Base-by-base conservation (phyloP, 208 protist genomes). In the Porcisia hertigi region DNA sequence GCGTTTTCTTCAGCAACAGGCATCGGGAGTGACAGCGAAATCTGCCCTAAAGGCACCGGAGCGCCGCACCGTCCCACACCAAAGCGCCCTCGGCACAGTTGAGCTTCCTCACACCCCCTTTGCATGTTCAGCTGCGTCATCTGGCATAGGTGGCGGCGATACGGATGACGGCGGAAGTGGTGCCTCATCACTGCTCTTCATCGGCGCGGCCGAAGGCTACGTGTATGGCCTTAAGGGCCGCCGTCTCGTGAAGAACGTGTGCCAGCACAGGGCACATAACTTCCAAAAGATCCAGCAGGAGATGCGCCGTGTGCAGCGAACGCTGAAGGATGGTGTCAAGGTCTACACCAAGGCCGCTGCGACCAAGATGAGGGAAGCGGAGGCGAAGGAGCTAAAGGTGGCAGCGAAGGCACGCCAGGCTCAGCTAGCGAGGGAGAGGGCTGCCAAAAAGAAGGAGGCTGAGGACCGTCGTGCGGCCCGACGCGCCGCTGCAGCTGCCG, bases 151-250 rank as follows among this genome's bases (percentile, higher is more conserved):
- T 62, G 77, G 76, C 9, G 74, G 75, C 34, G 82, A 73, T 30
- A 12, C 34, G 7, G 76, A 79, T 25, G 71, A 73, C 36, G 80
- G 72, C 16, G 67, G 41, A 16, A 52, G 67, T 20, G 75, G 82
- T 12, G 81, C 80, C 12, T 30, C 83, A 3, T 59, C 84, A 1
- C 76, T 89, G 53, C 77, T 84, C 45, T 88, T 85, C 63, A 74
- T 95, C 34, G 91, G 91, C 41, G 59, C 87, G 16, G 87, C 88
- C 1, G 67, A 87, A 12, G 91, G 91, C n/a, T 83, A 92, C 65
- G 84, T 95, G 20, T 85, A 86, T 14, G 91, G 91, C 69, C 75
- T 95, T 11, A 84, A 92, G 66, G 78, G 77, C 20, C 76, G 77
- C 14, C 54, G 73, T 8, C 76, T 95, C 12, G 85, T 87, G 36